Conservation (phyloP, 1,284 basidiomycete species). For the Rhodotorula sp. region DNA sequence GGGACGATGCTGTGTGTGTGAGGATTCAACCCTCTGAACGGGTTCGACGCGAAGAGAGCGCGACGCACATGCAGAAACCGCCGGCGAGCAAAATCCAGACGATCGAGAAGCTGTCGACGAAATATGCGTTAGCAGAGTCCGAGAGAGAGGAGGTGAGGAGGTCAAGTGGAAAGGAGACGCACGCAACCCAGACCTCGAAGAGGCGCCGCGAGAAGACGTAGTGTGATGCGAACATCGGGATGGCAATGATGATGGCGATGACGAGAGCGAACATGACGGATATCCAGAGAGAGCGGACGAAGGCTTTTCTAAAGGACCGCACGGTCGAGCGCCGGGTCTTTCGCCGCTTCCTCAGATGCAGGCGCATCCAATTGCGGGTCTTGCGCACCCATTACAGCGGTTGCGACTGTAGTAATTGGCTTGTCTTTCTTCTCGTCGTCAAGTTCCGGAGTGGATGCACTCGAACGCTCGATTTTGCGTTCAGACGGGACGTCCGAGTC, state of each 20-base stretch:
- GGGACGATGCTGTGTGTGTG: slow-evolving; percentile 11
- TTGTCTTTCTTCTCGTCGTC: slow-evolving; percentile 9
- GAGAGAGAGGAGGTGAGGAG: background rate
- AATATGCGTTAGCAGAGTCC: background rate
- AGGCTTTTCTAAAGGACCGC: slow-evolving; percentile 32
- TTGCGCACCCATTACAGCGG: no score
- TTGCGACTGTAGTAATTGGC: background rate
- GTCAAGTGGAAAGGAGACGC: background rate
- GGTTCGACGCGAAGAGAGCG: background rate
- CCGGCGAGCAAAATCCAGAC: slow-evolving; percentile 24
- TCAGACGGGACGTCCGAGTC: slow-evolving; percentile 2
- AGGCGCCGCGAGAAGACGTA: slow-evolving; percentile 67
- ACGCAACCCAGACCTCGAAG: slow-evolving; percentile 66
- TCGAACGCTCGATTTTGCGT: background rate
- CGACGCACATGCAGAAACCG: slow-evolving; percentile 25
- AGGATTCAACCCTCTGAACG: background rate
- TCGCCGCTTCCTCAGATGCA: background rate
- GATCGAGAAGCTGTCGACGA: background rate
- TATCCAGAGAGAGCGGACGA: slow-evolving; percentile 33
- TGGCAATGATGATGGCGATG: slow-evolving; percentile 50
- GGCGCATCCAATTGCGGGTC: background rate
- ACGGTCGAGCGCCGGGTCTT: slow-evolving; percentile 13
- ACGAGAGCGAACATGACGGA: slow-evolving; percentile 32
- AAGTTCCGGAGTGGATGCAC: background rate
- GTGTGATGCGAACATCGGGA: slow-evolving; percentile 6